Base-by-base conservation (phyloP, 148 eudicot genomes). In the Rhododendron simsii region DNA sequence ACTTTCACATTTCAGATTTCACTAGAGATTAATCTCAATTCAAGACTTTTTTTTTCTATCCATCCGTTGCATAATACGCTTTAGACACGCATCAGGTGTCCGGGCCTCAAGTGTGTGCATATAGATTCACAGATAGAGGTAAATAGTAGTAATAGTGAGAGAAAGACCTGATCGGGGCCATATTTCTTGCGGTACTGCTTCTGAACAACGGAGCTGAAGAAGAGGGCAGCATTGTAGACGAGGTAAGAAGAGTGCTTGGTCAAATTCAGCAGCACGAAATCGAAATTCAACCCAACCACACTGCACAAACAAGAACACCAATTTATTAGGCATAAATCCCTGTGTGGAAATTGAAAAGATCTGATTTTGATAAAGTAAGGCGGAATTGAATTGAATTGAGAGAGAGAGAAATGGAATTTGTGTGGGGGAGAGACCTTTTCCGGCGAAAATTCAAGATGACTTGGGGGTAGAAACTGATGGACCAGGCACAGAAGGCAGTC, bases 401-500 rank as follows among this genome's bases (percentile, higher is more conserved):
- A 7, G 50, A 47, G 59, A 78, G 41, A 80, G 47, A n/a, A 26
- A 30, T 23, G 39, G 16, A 78, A 14, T 59, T 57, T 14, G 8
- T 1, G 51, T 48, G 57, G 23, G n/a, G 61, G 82, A 9, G 5
- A 2, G 30, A 96, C 98, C 98, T 96, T 93, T 96, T 96, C 76
- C 98, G 92, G 8, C 91, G 91, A 80, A 92, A 92, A 93, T 96
- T 96, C 83, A 96, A 77, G 85, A 96, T 55, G 81, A 93, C 86
- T 88, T 96, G 98, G 7, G 98, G 98, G 50, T 96, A 96, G 84
- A 92, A 93, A 78, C 98, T 92, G 88, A 94, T 90, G 28, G 98
- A 93, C 98, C 98, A 96, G 53, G 96, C 92, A n/a, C 90, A 80
- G 87, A 96, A 96, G 39, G 98, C 96, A 28, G 91, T 78, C 98